Evolutionary conservation across 441 rosid genomes (phyloP).

Genomic region (Omphalea diandra): DNA sequence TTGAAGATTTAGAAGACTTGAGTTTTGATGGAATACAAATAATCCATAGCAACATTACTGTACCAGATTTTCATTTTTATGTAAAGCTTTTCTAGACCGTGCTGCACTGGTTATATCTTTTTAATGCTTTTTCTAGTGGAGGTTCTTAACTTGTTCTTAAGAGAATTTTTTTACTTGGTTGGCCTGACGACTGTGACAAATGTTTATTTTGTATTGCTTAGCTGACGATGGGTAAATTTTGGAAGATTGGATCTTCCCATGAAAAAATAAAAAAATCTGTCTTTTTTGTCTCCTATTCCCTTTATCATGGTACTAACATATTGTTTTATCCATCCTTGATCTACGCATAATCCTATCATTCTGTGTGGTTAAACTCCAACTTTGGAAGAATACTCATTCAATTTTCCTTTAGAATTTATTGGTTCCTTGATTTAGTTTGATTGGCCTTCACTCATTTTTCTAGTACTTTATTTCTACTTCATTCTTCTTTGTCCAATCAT

Average conservation of each 20-base stretch:
- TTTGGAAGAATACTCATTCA: neutral
- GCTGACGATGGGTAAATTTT: slow-evolving; percentile 9
- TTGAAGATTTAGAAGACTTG: slow-evolving; percentile 17
- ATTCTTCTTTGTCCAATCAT: neutral
- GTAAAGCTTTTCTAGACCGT: slow-evolving; percentile 22
- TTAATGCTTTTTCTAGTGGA: neutral
- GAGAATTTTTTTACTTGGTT: slow-evolving; percentile 15
- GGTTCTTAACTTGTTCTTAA: slow-evolving; percentile 3
- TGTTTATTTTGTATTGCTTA: slow-evolving; percentile 1
- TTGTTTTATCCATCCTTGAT: neutral
- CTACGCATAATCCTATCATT: neutral
- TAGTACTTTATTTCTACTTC: neutral
- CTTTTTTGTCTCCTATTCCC: neutral
- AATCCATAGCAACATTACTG: slow-evolving; percentile 22
- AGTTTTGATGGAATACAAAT: slow-evolving; percentile 32
- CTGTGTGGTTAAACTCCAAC: neutral
- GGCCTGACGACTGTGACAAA: slow-evolving; percentile 1
- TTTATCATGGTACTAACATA: neutral
- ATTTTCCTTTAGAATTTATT: no score
- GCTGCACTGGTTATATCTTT: slow-evolving; percentile 9
- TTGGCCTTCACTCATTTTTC: neutral
- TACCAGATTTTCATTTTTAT: slow-evolving; percentile 19
- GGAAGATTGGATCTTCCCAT: slow-evolving; percentile 19
- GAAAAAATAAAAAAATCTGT: slow-evolving; percentile 18
- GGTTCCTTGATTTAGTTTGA: neutral